These are phyloP conservation scores for Boletus barrowsii DNA, from an alignment of 768 basidiomycete species.

Conservation along the genomic window DNA sequence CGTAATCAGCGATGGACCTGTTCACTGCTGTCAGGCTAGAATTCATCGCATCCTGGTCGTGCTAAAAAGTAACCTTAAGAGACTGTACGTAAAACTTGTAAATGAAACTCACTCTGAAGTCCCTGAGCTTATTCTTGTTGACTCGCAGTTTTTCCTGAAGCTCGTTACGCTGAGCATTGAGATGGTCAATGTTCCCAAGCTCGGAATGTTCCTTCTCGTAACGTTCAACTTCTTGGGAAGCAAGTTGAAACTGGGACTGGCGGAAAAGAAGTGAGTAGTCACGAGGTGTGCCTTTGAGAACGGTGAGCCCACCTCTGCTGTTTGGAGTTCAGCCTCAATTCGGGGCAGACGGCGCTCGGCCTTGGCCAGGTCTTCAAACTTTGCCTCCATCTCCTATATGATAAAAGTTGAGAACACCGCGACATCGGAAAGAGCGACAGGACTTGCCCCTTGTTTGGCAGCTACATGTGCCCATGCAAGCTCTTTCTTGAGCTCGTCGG, in stretches of 20 bases:
- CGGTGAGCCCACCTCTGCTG: slow-evolving; percentile 34
- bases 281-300: slow-evolving; percentile 1
- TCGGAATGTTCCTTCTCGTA: slow-evolving; percentile 39
- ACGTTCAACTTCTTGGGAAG: slow-evolving; percentile 35
- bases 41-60: slow-evolving; percentile 51
- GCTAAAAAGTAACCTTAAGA: slow-evolving; percentile 32
- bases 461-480: slow-evolving; percentile 86
- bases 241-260: slow-evolving; percentile 34
- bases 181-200: slow-evolving; percentile 47
- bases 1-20: slow-evolving; percentile 33
- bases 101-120: slow-evolving; percentile 41
- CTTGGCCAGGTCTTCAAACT: slow-evolving; percentile 41
- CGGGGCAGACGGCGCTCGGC: slow-evolving; percentile 37
- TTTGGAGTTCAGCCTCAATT: slow-evolving; percentile 37
- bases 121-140: slow-evolving; percentile 43
- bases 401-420: not conserved
- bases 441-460: slow-evolving; percentile 60
- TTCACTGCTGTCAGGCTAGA: slow-evolving; percentile 35
- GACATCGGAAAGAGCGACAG: not conserved
- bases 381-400: slow-evolving; percentile 41
- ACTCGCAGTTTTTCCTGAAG: slow-evolving; percentile 40
- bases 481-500: slow-evolving; percentile 71
- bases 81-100: not conserved
- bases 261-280: not conserved
- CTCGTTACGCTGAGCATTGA: slow-evolving; percentile 38